Evolutionary conservation across 371 early-diverging fungal genomes (phyloP), one percentile per base, ranked within the genome.

Genomic region (Lichtheimia hyalospora): DNA sequence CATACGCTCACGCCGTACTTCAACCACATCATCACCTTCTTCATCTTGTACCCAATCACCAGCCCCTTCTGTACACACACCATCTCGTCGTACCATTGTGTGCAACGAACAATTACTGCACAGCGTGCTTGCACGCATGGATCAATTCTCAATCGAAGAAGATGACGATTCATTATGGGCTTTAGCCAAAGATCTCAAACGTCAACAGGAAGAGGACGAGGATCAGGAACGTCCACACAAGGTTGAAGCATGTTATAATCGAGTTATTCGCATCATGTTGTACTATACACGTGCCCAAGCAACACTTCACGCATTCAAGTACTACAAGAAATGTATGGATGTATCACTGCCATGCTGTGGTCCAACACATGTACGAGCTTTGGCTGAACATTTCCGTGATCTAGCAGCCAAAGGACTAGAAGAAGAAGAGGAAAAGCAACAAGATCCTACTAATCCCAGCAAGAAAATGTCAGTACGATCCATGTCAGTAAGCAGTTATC

Each of bases 191-290:
- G 16, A 25, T 14, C 44, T 55, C 25, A 55, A 55, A 23, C 18
- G 18, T 5, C 46, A 46, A 21, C 53, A 53, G 40, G 40, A 53
- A 53, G 56, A 55, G 23, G 56, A 55, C 12, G 20, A 14, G 14
- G 51, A 51, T 15, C 15, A 15, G 15, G 51, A 51, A 25, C 21
- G 12, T 25, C 23, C 41, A 41, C 49, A 58, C 15, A 34, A 51
- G n/a, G 7, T 41, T 5, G 49, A 58, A 25, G 34, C 40, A 39
- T 51, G 51, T 3, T 58, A 51, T 43, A 34, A 42, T 14, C 50
- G 59, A 15, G 59, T 51, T 24, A 58, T 58, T 24, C 59, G 59
- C 15, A 58, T 58, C n/a, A 21, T 42, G 42, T 40, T 49, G 16
- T 58, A 58, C 27, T 51, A 58, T 34, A 39, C 34, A 34, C 20